A percentile compares a stretch with the other conserved stretches of the same genome.
Conservation (phyloP, 2,329 filamentous ascomycete species). For the Colletotrichum sp. region DNA sequence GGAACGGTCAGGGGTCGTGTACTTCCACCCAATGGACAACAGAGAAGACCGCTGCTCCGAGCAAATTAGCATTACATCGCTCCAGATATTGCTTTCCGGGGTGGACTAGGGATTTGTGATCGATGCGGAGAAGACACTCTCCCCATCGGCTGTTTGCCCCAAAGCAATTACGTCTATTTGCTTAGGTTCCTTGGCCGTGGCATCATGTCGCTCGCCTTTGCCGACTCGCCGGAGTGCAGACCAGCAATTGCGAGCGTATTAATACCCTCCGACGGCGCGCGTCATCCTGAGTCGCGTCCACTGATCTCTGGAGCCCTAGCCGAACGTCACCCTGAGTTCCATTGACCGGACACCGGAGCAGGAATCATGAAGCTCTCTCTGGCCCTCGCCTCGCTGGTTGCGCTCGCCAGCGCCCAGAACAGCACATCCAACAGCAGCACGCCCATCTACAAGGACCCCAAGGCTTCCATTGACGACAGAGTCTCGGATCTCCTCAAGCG, state of each 20-base stretch:
- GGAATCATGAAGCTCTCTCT: conserved; percentile 34
- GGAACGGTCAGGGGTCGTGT: conserved; percentile 11
- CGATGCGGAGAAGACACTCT: conserved; percentile 21
- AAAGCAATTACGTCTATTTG: conserved; percentile 20
- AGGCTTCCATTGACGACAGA: conserved; percentile 66
- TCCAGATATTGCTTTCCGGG: conserved; percentile 3
- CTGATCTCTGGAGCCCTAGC: conserved; percentile 6
- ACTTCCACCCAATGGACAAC: conserved; percentile 15
- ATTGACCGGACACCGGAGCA: neutral
- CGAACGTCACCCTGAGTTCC: conserved; percentile 3
- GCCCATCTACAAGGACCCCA: conserved; percentile 67
- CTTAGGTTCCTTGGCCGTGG: neutral
- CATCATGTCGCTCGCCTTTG: conserved; percentile 4
- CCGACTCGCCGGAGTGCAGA: neutral
- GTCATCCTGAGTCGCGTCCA: neutral
- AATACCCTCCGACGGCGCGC: conserved; percentile 16
- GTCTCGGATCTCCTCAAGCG: conserved; percentile 71
- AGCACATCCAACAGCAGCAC: conserved; percentile 19
- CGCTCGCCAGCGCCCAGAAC: conserved; percentile 28
- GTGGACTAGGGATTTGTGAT: neutral
- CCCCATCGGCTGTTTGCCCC: conserved; percentile 8
- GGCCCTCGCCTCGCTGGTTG: conserved; percentile 26
- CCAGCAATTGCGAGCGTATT: conserved; percentile 12
- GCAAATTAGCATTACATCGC: conserved; percentile 19
- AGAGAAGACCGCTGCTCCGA: conserved; percentile 17